phyloP scores from a whole-genome alignment of 805 yeast species.

The Candida xiaguanensis region DNA sequence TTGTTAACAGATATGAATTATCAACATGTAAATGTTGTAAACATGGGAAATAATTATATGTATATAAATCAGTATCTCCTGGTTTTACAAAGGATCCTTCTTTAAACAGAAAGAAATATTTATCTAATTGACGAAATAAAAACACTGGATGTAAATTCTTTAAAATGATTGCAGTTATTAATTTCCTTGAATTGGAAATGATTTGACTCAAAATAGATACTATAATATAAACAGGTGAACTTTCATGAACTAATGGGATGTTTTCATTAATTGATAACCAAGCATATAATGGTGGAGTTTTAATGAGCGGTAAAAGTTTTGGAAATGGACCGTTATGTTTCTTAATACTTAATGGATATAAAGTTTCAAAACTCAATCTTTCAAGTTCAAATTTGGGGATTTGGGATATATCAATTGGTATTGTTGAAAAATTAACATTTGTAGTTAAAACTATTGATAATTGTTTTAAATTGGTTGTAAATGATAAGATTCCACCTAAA shows the following conservation, averaged over 20 bases:
- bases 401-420: neutral
- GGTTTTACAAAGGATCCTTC: neutral
- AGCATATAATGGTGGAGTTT: neutral
- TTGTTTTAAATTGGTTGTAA: neutral
- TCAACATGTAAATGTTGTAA: neutral
- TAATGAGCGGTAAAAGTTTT: neutral
- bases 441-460: neutral
- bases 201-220: neutral
- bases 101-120: neutral
- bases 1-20: conserved; percentile 2
- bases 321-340: neutral
- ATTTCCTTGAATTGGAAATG: neutral
- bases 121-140: conserved; percentile 1
- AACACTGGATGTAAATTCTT: conserved; percentile 4
- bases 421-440: neutral
- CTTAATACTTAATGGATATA: conserved; percentile 1
- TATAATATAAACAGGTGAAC: conserved; percentile 1
- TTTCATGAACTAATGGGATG: conserved; percentile 1
- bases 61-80: neutral
- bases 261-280: conserved; percentile 2
- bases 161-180: neutral
- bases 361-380: neutral
- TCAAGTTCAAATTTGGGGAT: neutral
- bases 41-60: neutral
- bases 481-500: neutral